These are phyloP conservation scores for Teunomyces tritomae DNA, from an alignment of 805 yeast species.

Conservation along the genomic window DNA sequence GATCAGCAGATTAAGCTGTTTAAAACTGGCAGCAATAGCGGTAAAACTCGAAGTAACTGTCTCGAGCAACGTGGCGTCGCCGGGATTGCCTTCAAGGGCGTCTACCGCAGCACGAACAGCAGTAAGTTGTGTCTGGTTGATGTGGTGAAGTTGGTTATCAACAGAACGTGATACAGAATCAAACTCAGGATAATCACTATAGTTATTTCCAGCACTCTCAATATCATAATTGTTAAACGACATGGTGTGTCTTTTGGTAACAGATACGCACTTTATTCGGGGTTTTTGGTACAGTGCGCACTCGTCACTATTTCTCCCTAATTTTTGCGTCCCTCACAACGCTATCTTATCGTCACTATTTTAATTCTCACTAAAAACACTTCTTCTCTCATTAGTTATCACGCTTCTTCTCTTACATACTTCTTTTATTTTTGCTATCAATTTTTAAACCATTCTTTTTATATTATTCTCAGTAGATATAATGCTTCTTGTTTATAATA, in stretches of 20 bases:
- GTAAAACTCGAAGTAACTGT: slow-evolving; percentile 17
- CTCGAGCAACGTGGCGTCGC: slow-evolving; percentile 11
- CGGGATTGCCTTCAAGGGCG: slow-evolving; percentile 4
- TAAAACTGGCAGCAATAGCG: slow-evolving; percentile 29
- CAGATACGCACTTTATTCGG: too few relatives aligned
- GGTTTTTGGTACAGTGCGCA: too few relatives aligned
- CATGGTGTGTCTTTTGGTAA: slow-evolving; percentile 10
- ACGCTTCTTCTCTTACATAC: too few relatives aligned
- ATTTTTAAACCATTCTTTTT: too few relatives aligned
- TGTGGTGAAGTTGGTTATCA: slow-evolving; percentile 27
- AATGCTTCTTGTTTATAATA: too few relatives aligned
- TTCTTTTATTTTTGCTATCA: too few relatives aligned
- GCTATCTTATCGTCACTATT: too few relatives aligned
- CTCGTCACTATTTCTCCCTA: too few relatives aligned
- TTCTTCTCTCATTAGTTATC: too few relatives aligned
- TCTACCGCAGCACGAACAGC: slow-evolving; percentile 6
- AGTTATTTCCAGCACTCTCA: slow-evolving; percentile 23
- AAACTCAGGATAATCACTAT: slow-evolving; percentile 42
- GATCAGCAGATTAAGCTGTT: slow-evolving; percentile 26
- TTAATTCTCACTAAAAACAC: too few relatives aligned
- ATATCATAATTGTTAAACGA: slow-evolving; percentile 23
- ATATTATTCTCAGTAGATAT: too few relatives aligned
- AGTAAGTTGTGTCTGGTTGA: slow-evolving; percentile 24
- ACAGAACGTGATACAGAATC: slow-evolving; percentile 29
- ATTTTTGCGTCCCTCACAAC: too few relatives aligned